phyloP scores from a whole-genome alignment of 108 stramenopile species.

The Cyclotella cryptica region DNA sequence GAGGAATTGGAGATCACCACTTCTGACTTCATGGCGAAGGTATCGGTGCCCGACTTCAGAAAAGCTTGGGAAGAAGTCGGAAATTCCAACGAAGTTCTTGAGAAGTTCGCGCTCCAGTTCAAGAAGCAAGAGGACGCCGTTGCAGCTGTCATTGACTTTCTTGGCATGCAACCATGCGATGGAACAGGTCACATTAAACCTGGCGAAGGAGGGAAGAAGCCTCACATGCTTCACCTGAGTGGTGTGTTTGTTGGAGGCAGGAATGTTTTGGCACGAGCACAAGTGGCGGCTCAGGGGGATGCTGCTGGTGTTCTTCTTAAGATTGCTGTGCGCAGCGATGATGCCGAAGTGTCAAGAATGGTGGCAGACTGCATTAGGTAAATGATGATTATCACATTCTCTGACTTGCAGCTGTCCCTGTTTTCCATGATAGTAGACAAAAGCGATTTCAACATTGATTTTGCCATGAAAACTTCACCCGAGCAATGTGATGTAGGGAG shows the following conservation, averaged over 20 bases:
- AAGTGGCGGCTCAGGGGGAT: conserved; percentile 59
- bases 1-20: conserved; percentile 80
- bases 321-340: conserved; percentile 81
- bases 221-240: conserved; percentile 81
- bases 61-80: conserved; percentile 77
- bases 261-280: conserved; percentile 80
- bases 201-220: conserved; percentile 68
- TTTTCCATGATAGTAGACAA: background rate
- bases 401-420: background rate
- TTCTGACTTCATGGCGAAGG: conserved; percentile 89
- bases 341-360: conserved; percentile 61
- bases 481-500: too few relatives aligned
- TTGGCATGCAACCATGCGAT: conserved; percentile 91
- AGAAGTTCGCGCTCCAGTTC: conserved; percentile 87
- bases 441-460: too few relatives aligned
- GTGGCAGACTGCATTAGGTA: conserved; percentile 84
- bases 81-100: conserved; percentile 77
- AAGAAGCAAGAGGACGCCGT: conserved; percentile 82
- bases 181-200: conserved; percentile 72
- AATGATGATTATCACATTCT: background rate
- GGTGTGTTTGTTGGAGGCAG: conserved; percentile 83
- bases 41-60: conserved; percentile 77
- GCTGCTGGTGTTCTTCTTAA: conserved; percentile 72
- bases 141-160: conserved; percentile 72
- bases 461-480: too few relatives aligned